Conservation (phyloP, 176 grass and related monocot species). For the Phoenix roebelenii region DNA sequence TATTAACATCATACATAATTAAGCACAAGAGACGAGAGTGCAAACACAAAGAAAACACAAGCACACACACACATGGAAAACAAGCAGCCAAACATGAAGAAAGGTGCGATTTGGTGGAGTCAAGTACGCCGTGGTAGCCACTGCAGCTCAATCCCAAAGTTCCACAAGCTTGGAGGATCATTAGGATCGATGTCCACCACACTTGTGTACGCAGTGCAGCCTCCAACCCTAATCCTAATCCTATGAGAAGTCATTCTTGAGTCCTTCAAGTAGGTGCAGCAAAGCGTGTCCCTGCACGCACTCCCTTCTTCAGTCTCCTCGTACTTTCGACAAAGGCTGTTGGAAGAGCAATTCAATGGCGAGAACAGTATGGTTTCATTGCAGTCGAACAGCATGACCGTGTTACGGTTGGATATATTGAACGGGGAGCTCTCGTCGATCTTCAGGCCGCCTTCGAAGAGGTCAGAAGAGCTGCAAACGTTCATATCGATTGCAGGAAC, state of each 20-base stretch:
- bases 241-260: conserved; percentile 19
- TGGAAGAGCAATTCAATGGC: conserved; percentile 11
- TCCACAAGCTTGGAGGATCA: conserved; percentile 4
- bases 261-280: conserved; percentile 21
- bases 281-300: conserved; percentile 15
- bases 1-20: too few species aligned
- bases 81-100: not conserved
- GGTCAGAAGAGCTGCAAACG: conserved; percentile 5
- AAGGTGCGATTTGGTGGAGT: not conserved
- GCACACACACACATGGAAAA: not conserved
- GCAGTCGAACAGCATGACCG: conserved; percentile 26
- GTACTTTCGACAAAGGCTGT: conserved; percentile 18
- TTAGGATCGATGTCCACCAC: conserved; percentile 9
- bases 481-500: conserved; percentile 9
- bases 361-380: conserved; percentile 5
- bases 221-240: conserved; percentile 18
- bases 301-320: conserved; percentile 8
- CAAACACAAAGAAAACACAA: too few species aligned
- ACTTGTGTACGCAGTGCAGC: conserved; percentile 22
- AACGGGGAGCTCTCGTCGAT: conserved; percentile 16
- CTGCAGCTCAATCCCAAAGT: conserved; percentile 18
- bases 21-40: too few species aligned
- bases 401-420: conserved; percentile 26
- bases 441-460: conserved; percentile 5
- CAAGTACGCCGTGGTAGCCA: conserved; percentile 6